phyloP scores from a whole-genome alignment of 192 early-diverging fungal species.

The Entomortierella lignicola region DNA sequence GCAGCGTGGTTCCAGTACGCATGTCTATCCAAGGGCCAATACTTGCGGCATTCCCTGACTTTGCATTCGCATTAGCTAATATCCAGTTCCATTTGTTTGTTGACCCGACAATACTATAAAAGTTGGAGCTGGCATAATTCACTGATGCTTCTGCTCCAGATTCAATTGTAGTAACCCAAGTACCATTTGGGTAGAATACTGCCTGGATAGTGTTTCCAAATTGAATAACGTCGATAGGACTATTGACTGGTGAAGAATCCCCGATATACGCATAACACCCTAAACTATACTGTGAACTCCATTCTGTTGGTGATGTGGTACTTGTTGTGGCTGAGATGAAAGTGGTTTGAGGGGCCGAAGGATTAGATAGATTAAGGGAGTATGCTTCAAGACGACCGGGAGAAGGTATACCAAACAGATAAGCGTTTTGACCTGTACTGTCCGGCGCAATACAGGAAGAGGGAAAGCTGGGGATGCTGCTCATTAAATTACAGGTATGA shows the following conservation, averaged over 20 bases:
- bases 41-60: background rate
- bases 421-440: conserved; percentile 25
- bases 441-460: conserved; percentile 37
- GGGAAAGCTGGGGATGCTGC: conserved; percentile 1
- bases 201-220: conserved; percentile 31
- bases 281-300: conserved; percentile 23
- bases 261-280: conserved; percentile 35
- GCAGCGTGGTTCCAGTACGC: conserved; percentile 11
- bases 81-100: conserved; percentile 43
- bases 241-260: background rate
- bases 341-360: conserved; percentile 17
- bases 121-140: conserved; percentile 25
- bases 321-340: conserved; percentile 20
- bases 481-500: too few relatives aligned
- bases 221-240: conserved; percentile 32
- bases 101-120: conserved; percentile 26
- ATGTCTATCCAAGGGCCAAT: conserved; percentile 18
- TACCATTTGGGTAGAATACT: conserved; percentile 42
- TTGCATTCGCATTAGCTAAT: background rate
- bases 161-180: conserved; percentile 20
- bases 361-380: conserved; percentile 21
- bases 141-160: background rate
- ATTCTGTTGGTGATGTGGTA: background rate
- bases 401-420: conserved; percentile 29
- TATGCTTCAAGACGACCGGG: conserved; percentile 38